phyloP scores from a whole-genome alignment of 768 basidiomycete genomes.

The Trametes sanguinea region DNA sequence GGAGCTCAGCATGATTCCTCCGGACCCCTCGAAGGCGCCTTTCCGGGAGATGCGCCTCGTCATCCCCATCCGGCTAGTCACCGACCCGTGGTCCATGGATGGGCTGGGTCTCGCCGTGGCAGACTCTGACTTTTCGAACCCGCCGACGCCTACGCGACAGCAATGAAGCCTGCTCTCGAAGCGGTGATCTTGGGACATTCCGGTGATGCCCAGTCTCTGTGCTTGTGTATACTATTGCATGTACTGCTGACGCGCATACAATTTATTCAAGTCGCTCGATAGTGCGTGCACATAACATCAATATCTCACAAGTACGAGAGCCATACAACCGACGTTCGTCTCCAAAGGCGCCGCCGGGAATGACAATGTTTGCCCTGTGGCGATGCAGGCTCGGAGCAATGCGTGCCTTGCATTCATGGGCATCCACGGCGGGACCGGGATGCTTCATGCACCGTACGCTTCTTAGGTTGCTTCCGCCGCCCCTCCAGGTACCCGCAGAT shows the following conservation, averaged over 20 bases:
- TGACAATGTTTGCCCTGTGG: not conserved
- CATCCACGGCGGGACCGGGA: not conserved
- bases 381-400: not conserved
- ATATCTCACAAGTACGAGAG: too few relatives aligned
- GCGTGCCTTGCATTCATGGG: not conserved
- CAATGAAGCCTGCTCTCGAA: not conserved
- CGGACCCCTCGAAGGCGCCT: constrained; percentile 52
- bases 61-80: constrained; percentile 65
- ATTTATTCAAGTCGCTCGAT: too few relatives aligned
- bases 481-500: constrained; percentile 1
- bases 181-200: not conserved
- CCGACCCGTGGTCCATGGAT: constrained; percentile 56
- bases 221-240: not conserved
- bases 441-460: not conserved
- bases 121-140: constrained; percentile 9
- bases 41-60: constrained; percentile 62
- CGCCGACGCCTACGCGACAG: constrained; percentile 1
- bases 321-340: too few relatives aligned
- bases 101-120: constrained; percentile 23
- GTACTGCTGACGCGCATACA: not conserved
- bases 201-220: not conserved
- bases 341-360: too few relatives aligned
- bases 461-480: constrained; percentile 2
- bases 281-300: too few relatives aligned
- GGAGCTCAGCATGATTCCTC: constrained; percentile 59